A percentile compares a stretch with the other conserved stretches of the same genome.
Conservation (phyloP, 192 early-diverging fungal species). For the Linnemannia elongata region DNA sequence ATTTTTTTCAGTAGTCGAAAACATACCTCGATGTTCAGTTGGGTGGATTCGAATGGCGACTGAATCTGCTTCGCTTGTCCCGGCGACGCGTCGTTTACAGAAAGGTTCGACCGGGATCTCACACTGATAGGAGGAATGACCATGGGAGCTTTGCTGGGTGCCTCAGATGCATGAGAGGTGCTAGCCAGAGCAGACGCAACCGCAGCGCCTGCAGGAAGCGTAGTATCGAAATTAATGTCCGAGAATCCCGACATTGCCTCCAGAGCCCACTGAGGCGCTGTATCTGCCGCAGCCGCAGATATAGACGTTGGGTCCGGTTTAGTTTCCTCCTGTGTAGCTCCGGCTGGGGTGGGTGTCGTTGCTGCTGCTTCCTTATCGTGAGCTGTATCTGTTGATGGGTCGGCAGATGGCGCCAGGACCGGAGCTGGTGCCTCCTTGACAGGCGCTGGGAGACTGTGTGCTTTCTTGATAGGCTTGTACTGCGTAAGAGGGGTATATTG, state of each 20-base stretch:
- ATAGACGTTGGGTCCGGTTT: neutral
- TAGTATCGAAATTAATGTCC: conserved; percentile 39
- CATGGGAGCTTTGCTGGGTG: conserved; percentile 3
- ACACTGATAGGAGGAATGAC: conserved; percentile 15
- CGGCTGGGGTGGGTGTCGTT: neutral
- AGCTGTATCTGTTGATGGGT: neutral
- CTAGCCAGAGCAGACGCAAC: conserved; percentile 21
- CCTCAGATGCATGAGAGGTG: conserved; percentile 14
- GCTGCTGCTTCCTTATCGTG: neutral
- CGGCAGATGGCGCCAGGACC: neutral
- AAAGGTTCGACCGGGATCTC: conserved; percentile 4
- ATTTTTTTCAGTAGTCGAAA: neutral
- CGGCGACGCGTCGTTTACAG: conserved; percentile 9
- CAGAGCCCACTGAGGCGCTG: conserved; percentile 27
- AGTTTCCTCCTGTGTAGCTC: neutral
- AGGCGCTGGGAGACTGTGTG: conserved; percentile 5
- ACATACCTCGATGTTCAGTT: conserved; percentile 19
- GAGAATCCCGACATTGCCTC: conserved; percentile 37
- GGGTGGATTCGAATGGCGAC: conserved; percentile 25
- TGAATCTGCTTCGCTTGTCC: conserved; percentile 18
- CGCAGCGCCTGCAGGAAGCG: conserved; percentile 18
- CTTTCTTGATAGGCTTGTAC: conserved; percentile 34
- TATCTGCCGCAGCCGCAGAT: conserved; percentile 7
- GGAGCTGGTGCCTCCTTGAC: conserved; percentile 8
- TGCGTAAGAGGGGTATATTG: conserved; percentile 55